Evolutionary conservation across 2,329 filamentous ascomycete genomes (phyloP), one percentile per base, ranked within the genome.

Genomic region (Plenodomus biglobosus): DNA sequence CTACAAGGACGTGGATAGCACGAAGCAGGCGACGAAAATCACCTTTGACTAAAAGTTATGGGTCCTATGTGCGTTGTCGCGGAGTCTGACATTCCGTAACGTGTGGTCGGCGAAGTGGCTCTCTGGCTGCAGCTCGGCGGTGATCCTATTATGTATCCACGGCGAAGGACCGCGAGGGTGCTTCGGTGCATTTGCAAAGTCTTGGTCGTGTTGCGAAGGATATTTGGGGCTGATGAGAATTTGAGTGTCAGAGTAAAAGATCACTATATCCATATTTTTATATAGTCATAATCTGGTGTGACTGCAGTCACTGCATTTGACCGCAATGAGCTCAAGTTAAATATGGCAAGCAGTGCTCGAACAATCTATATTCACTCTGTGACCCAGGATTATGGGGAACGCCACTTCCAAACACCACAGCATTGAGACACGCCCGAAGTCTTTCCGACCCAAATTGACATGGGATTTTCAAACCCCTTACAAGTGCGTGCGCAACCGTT

Each of bases 11-110:
- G 85, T 89, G 8, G 88, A 90, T 62, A 86, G 86, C 72, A 89
- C 82, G 70, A 87, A 92, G 75, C 86, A 88, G 73, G 86, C 89
- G 21, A 94, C 87, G 48, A 96, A 96, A 80, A 95, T 96, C 69
- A 92, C 85, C 39, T 96, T 96, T 76, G 90, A 95, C 46, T 72
- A 70, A 48, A n/a, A 38, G 21, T 22, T 42, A 42, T 52, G 37
- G 34, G 24, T 43, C 32, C 3, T 34, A 27, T 34, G 43, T 34
- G 38, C 37, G 40, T 30, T 41, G 42, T 38, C 16, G 56, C 37
- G 34, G 35, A 38, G 20, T 48, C 19, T 38, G 44, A 32, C 45
- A 39, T 44, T 16, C 39, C 27, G 41, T 32, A 38, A 20, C 16
- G 21, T 49, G 40, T 49, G 40, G 52, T 64, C 63, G 63, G 53